These are phyloP conservation scores for Podila verticillata DNA, from an alignment of 192 early-diverging fungal species.

Conservation along the genomic window DNA sequence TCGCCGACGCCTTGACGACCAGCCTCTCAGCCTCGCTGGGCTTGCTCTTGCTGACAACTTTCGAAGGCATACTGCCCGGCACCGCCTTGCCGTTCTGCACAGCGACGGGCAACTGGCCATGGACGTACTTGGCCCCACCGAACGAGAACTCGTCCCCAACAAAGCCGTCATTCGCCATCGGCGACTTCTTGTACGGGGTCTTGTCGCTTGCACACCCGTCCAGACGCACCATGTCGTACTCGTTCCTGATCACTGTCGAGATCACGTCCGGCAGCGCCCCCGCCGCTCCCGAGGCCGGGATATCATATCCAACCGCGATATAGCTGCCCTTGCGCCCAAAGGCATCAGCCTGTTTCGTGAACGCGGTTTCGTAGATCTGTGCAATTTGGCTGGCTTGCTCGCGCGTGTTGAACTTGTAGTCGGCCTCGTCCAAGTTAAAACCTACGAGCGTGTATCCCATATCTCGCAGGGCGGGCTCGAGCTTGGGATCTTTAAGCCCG, in stretches of 20 bases:
- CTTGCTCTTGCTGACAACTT: constrained; percentile 11
- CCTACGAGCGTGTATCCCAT: constrained; percentile 59
- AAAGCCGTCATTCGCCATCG: constrained; percentile 43
- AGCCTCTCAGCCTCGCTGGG: not conserved
- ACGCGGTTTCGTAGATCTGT: constrained; percentile 49
- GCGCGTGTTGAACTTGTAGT: constrained; percentile 57
- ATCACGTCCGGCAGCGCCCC: constrained; percentile 57
- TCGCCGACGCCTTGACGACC: not conserved
- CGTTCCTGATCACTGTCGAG: constrained; percentile 49
- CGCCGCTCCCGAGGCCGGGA: constrained; percentile 57
- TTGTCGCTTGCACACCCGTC: constrained; percentile 64
- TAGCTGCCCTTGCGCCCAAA: constrained; percentile 59
- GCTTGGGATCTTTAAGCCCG: constrained; percentile 49
- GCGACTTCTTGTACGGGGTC: constrained; percentile 53
- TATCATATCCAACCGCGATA: constrained; percentile 60
- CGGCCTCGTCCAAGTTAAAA: constrained; percentile 59
- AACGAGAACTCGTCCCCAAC: constrained; percentile 57
- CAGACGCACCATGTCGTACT: constrained; percentile 62
- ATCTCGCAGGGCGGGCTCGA: constrained; percentile 52
- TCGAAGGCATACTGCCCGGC: constrained; percentile 33
- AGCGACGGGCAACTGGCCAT: constrained; percentile 53
- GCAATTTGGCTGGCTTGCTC: constrained; percentile 55
- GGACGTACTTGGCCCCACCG: constrained; percentile 53
- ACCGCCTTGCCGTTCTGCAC: constrained; percentile 43
- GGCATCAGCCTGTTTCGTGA: constrained; percentile 56